Conservation (phyloP, 495 filamentous ascomycete genomes). For the Xylaria palmicola region DNA sequence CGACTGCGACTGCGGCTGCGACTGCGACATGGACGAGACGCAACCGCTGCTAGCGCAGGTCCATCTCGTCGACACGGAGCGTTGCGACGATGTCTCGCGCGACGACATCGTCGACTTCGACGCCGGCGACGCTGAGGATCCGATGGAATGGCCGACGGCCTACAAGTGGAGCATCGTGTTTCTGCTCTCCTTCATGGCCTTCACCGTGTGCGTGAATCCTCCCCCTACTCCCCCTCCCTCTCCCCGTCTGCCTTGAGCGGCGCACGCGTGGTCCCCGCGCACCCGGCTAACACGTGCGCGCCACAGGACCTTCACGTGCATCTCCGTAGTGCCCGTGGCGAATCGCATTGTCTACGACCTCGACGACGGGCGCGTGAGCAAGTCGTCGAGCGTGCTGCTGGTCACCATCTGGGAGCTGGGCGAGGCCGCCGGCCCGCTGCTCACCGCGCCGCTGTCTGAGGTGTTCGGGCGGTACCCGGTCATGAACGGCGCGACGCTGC, state of each 20-base stretch:
- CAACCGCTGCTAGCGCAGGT: slow-evolving; percentile 32
- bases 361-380: slow-evolving; percentile 33
- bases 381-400: slow-evolving; percentile 50
- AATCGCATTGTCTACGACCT: slow-evolving; percentile 50
- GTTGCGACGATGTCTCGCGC: neutral
- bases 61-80: slow-evolving; percentile 21
- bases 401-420: slow-evolving; percentile 61
- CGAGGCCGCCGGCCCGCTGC: slow-evolving; percentile 55
- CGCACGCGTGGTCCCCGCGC: no score
- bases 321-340: slow-evolving; percentile 54
- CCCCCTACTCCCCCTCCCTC: neutral
- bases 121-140: slow-evolving; percentile 53
- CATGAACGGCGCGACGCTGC: slow-evolving; percentile 50
- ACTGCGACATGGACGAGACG: slow-evolving; percentile 34
- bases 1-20: neutral
- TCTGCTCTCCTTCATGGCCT: slow-evolving; percentile 50
- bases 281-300: neutral
- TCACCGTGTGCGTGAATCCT: slow-evolving; percentile 47
- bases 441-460: slow-evolving; percentile 60
- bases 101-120: slow-evolving; percentile 45
- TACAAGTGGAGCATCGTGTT: slow-evolving; percentile 52
- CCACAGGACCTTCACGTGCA: slow-evolving; percentile 54
- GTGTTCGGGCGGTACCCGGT: slow-evolving; percentile 55
- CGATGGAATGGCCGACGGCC: slow-evolving; percentile 47
- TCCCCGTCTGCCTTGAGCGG: no score